phyloP scores from a whole-genome alignment of 164 flowering plant species.

The Taxillus chinensis region DNA sequence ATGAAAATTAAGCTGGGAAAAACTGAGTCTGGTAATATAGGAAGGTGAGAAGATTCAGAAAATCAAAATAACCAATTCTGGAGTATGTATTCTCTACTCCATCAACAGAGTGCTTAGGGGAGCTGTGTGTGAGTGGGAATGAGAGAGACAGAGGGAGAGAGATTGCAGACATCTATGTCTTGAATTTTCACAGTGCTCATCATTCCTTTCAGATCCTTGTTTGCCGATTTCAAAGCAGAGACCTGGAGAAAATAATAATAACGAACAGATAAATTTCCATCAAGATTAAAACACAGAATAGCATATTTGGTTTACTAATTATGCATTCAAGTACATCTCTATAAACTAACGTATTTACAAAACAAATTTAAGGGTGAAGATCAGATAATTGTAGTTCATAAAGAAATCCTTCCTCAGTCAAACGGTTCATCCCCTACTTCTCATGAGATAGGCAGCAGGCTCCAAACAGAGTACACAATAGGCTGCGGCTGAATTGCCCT shows the following conservation, averaged over 20 bases:
- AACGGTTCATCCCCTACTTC: conserved; percentile 28
- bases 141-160: neutral
- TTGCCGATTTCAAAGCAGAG: conserved; percentile 75
- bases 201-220: conserved; percentile 84
- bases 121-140: neutral
- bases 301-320: neutral
- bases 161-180: conserved; percentile 70
- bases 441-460: conserved; percentile 50
- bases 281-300: neutral
- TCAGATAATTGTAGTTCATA: neutral
- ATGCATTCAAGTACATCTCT: neutral
- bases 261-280: conserved; percentile 1
- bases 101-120: neutral
- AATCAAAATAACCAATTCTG: no score
- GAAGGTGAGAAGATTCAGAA: no score
- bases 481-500: conserved; percentile 24
- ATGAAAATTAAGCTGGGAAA: no score
- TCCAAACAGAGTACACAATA: conserved; percentile 27
- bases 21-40: no score
- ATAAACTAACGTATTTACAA: neutral
- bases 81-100: no score
- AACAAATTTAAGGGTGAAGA: conserved; percentile 2
- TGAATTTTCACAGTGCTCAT: conserved; percentile 82
- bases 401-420: conserved; percentile 11
- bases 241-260: conserved; percentile 39